These are phyloP conservation scores for slime mould (Dictyostelium discoideum) DNA, from an alignment of 78 protist species.

Conservation along the genomic window dicty_2.7 NC_007091.3:417501-418000, in stretches of 20 bases:
- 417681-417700: too few relatives aligned
- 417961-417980: background rate
- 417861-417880: background rate
- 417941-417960: background rate
- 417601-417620: too few relatives aligned
- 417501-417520: too few relatives aligned
- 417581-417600: too few relatives aligned
- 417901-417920: background rate
- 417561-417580: too few relatives aligned
- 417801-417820: background rate
- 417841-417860: background rate
- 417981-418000: slow-evolving; percentile 9
- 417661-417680: too few relatives aligned
- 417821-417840: background rate
- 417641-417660: too few relatives aligned
- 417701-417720: background rate
- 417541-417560: too few relatives aligned
- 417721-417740: background rate
- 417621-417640: too few relatives aligned
- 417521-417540: too few relatives aligned
- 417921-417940: background rate
- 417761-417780: background rate
- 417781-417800: background rate
- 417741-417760: background rate
- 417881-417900: background rate